Conservation (phyloP, 306 rosid genomes). For the Pyrus communis region DNA sequence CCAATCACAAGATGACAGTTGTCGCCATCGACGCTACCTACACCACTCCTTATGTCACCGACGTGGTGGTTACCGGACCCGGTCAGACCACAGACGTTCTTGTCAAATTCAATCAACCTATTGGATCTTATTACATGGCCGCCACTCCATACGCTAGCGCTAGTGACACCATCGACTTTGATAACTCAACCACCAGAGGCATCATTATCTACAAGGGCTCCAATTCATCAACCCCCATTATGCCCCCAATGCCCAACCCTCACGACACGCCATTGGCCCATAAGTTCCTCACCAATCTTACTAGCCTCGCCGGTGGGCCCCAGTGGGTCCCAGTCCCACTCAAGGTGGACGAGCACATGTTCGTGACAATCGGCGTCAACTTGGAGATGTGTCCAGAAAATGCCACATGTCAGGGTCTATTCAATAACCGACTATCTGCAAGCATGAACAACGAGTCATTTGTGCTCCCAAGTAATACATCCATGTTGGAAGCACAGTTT, state of each 20-base stretch:
- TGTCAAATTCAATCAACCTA: conserved; percentile 22
- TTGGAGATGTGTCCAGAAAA: conserved; percentile 16
- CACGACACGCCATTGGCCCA: conserved; percentile 42
- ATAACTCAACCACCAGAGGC: conserved; percentile 32
- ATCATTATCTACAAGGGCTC: conserved; percentile 27
- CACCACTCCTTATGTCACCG: conserved; percentile 36
- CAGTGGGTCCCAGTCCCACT: conserved; percentile 48
- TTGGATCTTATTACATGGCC: conserved; percentile 61
- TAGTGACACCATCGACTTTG: accelerated
- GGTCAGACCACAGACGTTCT: conserved; percentile 66
- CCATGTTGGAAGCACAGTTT: conserved; percentile 45
- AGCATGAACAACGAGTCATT: conserved; percentile 75
- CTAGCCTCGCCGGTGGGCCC: conserved; percentile 28
- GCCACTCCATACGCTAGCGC: conserved; percentile 24
- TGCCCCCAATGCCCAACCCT: conserved; percentile 37
- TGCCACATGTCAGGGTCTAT: conserved; percentile 24
- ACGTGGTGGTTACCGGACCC: conserved; percentile 35
- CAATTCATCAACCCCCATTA: conserved; percentile 9
- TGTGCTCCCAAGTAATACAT: conserved; percentile 24
- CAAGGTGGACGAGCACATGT: conserved; percentile 43
- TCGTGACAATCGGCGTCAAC: conserved; percentile 32
- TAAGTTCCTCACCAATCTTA: conserved; percentile 35
- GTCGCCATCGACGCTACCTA: conserved; percentile 58
- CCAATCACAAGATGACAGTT: conserved; percentile 55
- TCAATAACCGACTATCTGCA: conserved; percentile 21